Conservation (phyloP, 768 basidiomycete species). For the Trichaptum fuscoviolaceum region DNA sequence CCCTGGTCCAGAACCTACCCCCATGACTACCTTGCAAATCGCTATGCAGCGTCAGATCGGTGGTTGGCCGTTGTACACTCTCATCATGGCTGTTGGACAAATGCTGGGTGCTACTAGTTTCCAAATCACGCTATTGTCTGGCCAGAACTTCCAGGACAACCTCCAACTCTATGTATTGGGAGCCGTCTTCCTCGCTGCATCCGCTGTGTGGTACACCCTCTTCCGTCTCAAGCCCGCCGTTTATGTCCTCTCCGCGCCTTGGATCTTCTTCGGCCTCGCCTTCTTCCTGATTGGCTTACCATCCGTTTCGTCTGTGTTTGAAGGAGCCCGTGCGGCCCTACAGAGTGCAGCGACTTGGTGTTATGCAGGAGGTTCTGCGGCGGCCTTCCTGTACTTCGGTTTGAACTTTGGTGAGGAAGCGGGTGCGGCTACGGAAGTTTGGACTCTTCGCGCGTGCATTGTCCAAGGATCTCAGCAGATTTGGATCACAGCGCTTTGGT, state of each 20-base stretch:
- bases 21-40: conserved; percentile 84
- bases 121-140: conserved; percentile 88
- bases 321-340: conserved; percentile 57
- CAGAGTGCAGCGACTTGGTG: conserved; percentile 82
- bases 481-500: conserved; percentile 95
- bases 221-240: conserved; percentile 87
- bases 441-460: conserved; percentile 86
- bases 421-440: conserved; percentile 91
- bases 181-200: conserved; percentile 79
- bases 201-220: conserved; percentile 83
- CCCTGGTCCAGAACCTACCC: conserved; percentile 47
- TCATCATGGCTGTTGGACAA: conserved; percentile 84
- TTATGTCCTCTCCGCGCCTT: conserved; percentile 80
- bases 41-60: conserved; percentile 72
- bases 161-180: conserved; percentile 89
- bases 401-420: conserved; percentile 98
- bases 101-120: conserved; percentile 91
- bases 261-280: conserved; percentile 87
- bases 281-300: conserved; percentile 92
- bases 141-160: conserved; percentile 76
- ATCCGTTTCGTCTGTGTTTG: conserved; percentile 57
- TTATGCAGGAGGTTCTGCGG: conserved; percentile 90
- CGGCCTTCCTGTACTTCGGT: conserved; percentile 90
- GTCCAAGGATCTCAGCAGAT: conserved; percentile 95
- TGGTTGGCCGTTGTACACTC: conserved; percentile 90